Evolutionary conservation across 495 filamentous ascomycete species (phyloP), one percentile per base, ranked within the genome.

Genomic region (Xylaria venustula): DNA sequence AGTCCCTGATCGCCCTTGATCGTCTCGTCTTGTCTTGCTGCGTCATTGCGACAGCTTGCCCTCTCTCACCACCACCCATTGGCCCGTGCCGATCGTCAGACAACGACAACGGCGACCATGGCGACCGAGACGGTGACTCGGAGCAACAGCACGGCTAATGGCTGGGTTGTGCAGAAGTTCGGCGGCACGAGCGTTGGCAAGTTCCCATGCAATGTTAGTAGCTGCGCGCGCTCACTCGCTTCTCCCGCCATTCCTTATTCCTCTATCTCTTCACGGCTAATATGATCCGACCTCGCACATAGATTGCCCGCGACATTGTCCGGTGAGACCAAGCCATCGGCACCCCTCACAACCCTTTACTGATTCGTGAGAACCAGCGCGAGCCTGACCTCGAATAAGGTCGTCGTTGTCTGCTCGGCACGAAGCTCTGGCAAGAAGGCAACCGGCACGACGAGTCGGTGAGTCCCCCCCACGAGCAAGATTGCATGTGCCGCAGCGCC

Each of bases 381-480:
- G 23, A 86, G 84, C 70, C 78, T 94, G 44, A 73, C 75, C 26
- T 77, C 84, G 34, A 83, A 90, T 60, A 86, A 83, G 69, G 85
- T 96, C 58, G 93, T 89, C 36, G 87, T 97, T 41, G 91, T 98
- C 25, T 97, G 94, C 69, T 98, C 94, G 42, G 94, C 94, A 20
- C 77, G 92, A 71, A 96, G 91, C 72, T 93, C 89, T 55, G 89
- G 88, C 58, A 93, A 90, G 66, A 98, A 98, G 73, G 84, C 83
- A 28, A 90, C 93, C 58, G 93, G 93, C 52, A 97, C 94, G 46
- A 98, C 94, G 44, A 98, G 94, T 78, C 85, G 91, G 91, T 95
- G 79, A 85, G 89, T 80, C 75, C 71, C 54, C 19, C 25, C n/a
- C n/a, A n/a, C 45, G 30, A 34, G 30, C 30, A 34, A 34, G 30